Conservation (phyloP, 768 basidiomycete species). For the Trametes maxima region DNA sequence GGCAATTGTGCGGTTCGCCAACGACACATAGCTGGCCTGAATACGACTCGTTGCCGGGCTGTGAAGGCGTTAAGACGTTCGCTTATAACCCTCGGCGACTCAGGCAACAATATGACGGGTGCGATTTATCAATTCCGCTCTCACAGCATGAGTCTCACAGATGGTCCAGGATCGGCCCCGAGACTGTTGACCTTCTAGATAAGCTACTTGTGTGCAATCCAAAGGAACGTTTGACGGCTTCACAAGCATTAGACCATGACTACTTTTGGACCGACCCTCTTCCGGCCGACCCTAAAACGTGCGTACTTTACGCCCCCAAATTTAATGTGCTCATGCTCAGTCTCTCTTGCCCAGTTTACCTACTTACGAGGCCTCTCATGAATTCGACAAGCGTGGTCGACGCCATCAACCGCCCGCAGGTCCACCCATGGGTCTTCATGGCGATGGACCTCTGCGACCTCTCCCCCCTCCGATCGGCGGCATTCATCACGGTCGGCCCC, state of each 20-base stretch:
- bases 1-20: constrained; percentile 86
- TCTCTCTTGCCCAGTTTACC: constrained; percentile 52
- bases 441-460: constrained; percentile 25
- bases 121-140: constrained; percentile 31
- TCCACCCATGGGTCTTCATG: constrained; percentile 24
- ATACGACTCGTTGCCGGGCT: constrained; percentile 72
- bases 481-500: constrained; percentile 34
- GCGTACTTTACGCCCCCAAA: constrained; percentile 31
- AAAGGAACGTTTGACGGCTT: constrained; percentile 78
- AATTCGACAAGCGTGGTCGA: constrained; percentile 76
- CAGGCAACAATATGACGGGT: constrained; percentile 62
- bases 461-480: constrained; percentile 29
- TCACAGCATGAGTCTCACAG: neutral
- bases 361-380: constrained; percentile 79
- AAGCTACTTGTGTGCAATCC: constrained; percentile 85
- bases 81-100: constrained; percentile 54
- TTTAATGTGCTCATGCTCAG: neutral
- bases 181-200: constrained; percentile 82
- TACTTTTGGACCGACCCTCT: constrained; percentile 94
- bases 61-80: constrained; percentile 76
- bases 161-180: constrained; percentile 57
- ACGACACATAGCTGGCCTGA: constrained; percentile 83
- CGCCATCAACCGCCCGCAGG: constrained; percentile 40
- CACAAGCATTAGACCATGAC: constrained; percentile 85
- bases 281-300: constrained; percentile 85